Evolutionary conservation across 148 eudicot genomes (phyloP).

Genomic region (Rhododendron ferrugineum): DNA sequence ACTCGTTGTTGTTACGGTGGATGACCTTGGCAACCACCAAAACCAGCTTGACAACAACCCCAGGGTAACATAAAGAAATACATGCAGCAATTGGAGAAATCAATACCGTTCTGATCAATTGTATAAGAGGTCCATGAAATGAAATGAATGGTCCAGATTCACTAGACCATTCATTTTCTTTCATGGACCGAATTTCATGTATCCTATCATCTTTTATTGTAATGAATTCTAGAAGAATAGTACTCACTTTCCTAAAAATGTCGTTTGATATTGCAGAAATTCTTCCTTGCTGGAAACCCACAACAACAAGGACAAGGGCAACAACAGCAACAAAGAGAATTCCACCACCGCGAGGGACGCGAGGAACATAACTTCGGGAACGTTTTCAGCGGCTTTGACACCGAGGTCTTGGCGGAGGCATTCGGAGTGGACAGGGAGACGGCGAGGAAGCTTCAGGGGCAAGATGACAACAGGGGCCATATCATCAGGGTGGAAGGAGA

Average conservation of each 20-base stretch:
- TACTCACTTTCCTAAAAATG: neutral
- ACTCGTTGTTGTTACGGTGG: conserved; percentile 33
- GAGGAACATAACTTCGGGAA: conserved; percentile 21
- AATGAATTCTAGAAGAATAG: too few species aligned
- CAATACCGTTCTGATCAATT: too few species aligned
- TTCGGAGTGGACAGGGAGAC: conserved; percentile 47
- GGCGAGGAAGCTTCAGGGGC: conserved; percentile 39
- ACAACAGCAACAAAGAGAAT: neutral
- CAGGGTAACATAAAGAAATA: conserved; percentile 31
- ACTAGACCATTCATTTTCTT: too few species aligned
- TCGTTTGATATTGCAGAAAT: conserved; percentile 37
- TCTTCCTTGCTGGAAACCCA: conserved; percentile 68
- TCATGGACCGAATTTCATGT: too few species aligned
- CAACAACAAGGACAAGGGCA: conserved; percentile 23
- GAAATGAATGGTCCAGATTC: too few species aligned
- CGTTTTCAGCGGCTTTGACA: conserved; percentile 46
- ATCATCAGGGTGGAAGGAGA: conserved; percentile 41
- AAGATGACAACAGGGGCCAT: conserved; percentile 55
- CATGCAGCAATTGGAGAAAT: neutral
- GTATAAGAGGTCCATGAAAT: too few species aligned
- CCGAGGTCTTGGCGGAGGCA: conserved; percentile 33
- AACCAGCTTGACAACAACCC: conserved; percentile 74
- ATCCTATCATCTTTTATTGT: too few species aligned
- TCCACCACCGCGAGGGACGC: neutral
- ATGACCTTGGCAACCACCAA: conserved; percentile 40